Evolutionary conservation across 139 green algal species (phyloP).

Genomic region (Astrephomene gubernaculifera): DNA sequence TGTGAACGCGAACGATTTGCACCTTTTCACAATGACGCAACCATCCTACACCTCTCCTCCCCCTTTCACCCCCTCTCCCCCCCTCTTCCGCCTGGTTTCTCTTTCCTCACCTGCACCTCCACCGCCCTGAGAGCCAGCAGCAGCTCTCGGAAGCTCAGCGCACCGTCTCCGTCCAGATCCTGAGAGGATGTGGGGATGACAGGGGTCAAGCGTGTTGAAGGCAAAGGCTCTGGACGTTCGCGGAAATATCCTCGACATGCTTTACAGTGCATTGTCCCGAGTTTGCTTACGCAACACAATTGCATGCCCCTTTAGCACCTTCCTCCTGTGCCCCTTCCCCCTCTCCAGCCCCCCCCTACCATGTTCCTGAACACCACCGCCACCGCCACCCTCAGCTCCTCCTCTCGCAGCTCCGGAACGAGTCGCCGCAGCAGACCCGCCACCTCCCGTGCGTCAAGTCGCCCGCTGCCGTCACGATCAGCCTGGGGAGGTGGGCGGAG

Average conservation of each 20-base stretch:
- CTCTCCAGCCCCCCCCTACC: neutral
- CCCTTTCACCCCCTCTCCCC: no score
- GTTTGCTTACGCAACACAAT: no score
- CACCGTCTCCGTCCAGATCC: conserved; percentile 51
- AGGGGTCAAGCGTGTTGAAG: neutral
- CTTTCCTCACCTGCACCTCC: conserved; percentile 45
- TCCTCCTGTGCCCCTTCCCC: neutral
- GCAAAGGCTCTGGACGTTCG: no score
- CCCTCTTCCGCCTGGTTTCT: no score
- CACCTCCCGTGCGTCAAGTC: conserved; percentile 40
- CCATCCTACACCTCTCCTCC: no score
- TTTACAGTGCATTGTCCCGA: no score
- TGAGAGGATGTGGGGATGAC: neutral
- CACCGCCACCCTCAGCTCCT: conserved; percentile 21
- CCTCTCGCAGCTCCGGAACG: neutral
- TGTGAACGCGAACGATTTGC: no score
- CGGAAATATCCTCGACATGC: no score
- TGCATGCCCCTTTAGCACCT: no score
- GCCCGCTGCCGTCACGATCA: conserved; percentile 31
- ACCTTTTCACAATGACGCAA: no score
- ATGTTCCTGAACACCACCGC: conserved; percentile 33
- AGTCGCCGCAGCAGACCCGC: conserved; percentile 37
- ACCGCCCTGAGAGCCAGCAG: conserved; percentile 39
- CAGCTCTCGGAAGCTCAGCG: conserved; percentile 52
- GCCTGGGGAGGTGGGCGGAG: neutral